Conservation (phyloP, 768 basidiomycete genomes). For the Fibroporia radiculosa region DNA sequence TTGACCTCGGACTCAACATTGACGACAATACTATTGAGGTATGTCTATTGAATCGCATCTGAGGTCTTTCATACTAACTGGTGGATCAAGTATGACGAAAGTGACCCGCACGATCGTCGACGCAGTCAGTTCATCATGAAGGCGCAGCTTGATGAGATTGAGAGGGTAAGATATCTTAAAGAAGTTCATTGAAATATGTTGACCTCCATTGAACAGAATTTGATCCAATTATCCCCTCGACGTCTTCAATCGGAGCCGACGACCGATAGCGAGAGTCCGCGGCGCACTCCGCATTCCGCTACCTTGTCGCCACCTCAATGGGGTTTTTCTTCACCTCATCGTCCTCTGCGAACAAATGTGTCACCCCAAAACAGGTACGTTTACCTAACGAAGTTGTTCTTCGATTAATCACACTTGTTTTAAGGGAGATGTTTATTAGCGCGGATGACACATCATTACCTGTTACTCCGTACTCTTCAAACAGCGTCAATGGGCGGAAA, state of each 20-base stretch:
- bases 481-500: conserved; percentile 8
- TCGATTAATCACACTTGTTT: no score
- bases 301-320: conserved; percentile 10
- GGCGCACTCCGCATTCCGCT: conserved; percentile 12
- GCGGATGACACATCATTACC: conserved; percentile 27
- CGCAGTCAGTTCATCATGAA: conserved; percentile 71
- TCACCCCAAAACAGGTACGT: no score
- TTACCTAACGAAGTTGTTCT: no score
- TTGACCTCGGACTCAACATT: conserved; percentile 37
- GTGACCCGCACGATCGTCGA: conserved; percentile 67
- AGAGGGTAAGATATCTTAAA: conserved; percentile 56
- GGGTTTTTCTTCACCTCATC: conserved; percentile 6
- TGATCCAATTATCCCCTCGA: conserved; percentile 21
- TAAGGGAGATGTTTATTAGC: no score
- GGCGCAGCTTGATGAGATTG: conserved; percentile 73
- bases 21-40: conserved; percentile 35
- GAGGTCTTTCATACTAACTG: conserved; percentile 20
- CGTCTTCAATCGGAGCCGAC: conserved; percentile 15
- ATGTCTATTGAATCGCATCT: neutral
- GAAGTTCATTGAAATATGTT: no score
- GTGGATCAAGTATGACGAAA: conserved; percentile 47
- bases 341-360: no score
- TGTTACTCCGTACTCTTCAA: conserved; percentile 35
- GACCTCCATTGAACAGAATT: conserved; percentile 13
- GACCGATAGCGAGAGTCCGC: conserved; percentile 10